A percentile compares a stretch with the other conserved stretches of the same genome.
Conservation (phyloP, 1,139 yeast species). For the Citeromyces hawaiiensis region DNA sequence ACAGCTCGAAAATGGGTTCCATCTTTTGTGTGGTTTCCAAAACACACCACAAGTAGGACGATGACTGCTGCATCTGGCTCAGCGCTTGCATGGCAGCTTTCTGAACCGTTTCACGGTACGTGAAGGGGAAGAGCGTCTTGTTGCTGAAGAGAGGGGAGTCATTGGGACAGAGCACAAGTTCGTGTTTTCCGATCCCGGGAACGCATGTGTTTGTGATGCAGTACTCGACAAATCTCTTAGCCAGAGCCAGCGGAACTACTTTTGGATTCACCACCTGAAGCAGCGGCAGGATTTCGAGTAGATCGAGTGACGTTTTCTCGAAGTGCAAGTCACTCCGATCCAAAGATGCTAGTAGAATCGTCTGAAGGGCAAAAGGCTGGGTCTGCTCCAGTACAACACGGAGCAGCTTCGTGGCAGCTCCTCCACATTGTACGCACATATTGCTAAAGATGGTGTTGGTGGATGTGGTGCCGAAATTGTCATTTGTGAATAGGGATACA, state of each 20-base stretch:
- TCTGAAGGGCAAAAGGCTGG: not conserved
- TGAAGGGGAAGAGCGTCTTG: not conserved
- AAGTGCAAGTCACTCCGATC: not conserved
- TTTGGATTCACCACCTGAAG: not conserved
- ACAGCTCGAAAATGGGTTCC: not conserved
- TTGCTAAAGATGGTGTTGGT: not conserved
- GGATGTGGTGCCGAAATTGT: not conserved
- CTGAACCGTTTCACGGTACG: not conserved
- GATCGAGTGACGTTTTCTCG: not conserved
- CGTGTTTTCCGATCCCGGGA: not conserved
- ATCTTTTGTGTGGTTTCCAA: not conserved
- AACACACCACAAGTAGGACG: not conserved
- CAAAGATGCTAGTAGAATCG: not conserved
- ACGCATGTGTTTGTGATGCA: not conserved
- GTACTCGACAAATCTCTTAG: not conserved
- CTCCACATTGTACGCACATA: not conserved
- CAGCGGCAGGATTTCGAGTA: not conserved
- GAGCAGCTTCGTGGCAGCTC: not conserved
- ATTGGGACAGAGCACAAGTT: not conserved
- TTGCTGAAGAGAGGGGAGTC: not conserved
- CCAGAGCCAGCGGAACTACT: not conserved
- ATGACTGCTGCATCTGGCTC: not conserved
- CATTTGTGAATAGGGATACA: slow-evolving; percentile 9
- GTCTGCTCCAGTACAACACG: not conserved
- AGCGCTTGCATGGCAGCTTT: not conserved